Percentiles rank a stretch among this genome's conserved stretches.
phyloP scores from a whole-genome alignment of 345 rosid species.

The Hibiscus tridactylites region DNA sequence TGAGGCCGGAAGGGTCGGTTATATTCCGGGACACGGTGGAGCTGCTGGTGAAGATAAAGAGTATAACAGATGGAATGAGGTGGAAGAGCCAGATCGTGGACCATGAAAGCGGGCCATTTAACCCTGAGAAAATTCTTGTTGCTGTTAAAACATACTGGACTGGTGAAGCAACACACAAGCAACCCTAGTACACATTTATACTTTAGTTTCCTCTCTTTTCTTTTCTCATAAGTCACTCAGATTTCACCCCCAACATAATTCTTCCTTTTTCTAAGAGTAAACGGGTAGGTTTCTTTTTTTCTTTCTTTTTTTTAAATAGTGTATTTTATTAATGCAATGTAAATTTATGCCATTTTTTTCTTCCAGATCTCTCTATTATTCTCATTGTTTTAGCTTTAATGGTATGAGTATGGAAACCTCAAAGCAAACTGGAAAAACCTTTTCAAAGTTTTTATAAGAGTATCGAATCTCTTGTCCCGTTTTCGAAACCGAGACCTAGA shows the following conservation, averaged over 20 bases:
- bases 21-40: slow-evolving; percentile 84
- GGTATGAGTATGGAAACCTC: no score
- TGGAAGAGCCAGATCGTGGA: slow-evolving; percentile 25
- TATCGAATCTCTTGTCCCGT: no score
- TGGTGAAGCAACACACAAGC: slow-evolving; percentile 31
- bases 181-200: background rate
- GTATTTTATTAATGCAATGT: background rate
- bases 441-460: no score
- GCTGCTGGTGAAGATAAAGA: slow-evolving; percentile 49
- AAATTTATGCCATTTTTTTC: no score
- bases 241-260: background rate
- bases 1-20: slow-evolving; percentile 92
- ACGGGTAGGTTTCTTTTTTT: background rate
- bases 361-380: background rate
- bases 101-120: slow-evolving; percentile 88
- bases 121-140: slow-evolving; percentile 85
- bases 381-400: no score
- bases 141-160: slow-evolving; percentile 89
- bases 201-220: background rate
- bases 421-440: no score
- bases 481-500: no score
- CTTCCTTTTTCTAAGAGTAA: background rate
- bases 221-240: background rate
- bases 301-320: background rate
- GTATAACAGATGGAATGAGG: background rate